phyloP scores from a whole-genome alignment of 148 eudicot species.

The Polygonum maritimum region DNA sequence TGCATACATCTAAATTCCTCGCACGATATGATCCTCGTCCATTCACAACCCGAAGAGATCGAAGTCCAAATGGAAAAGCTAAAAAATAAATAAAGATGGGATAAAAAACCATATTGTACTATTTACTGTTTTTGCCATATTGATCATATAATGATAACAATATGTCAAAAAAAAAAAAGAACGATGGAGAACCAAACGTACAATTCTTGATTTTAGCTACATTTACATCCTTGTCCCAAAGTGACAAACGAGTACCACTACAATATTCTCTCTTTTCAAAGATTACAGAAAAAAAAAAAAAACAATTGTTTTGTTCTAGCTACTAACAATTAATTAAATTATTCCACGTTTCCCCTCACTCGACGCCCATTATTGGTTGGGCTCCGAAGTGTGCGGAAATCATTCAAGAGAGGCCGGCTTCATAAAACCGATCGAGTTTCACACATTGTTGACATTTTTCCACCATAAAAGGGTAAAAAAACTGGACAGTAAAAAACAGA shows the following conservation, averaged over 20 bases:
- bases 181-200: neutral
- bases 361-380: constrained; percentile 4
- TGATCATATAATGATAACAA: no score
- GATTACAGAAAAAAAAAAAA: neutral
- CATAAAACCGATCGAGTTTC: neutral
- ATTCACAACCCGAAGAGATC: no score
- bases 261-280: neutral
- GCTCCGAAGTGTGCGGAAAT: neutral
- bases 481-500: neutral
- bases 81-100: no score
- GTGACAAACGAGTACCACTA: neutral
- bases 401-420: no score
- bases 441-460: neutral
- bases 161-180: no score
- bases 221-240: neutral
- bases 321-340: neutral
- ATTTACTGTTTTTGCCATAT: no score
- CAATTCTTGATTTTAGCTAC: neutral
- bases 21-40: no score
- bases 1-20: no score
- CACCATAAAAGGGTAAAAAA: neutral
- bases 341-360: neutral
- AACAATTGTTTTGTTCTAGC: neutral
- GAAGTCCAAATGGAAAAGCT: no score
- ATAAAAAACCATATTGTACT: no score